phyloP scores from a whole-genome alignment of 805 yeast genomes.

The Lipomyces spencermartinsiae region DNA sequence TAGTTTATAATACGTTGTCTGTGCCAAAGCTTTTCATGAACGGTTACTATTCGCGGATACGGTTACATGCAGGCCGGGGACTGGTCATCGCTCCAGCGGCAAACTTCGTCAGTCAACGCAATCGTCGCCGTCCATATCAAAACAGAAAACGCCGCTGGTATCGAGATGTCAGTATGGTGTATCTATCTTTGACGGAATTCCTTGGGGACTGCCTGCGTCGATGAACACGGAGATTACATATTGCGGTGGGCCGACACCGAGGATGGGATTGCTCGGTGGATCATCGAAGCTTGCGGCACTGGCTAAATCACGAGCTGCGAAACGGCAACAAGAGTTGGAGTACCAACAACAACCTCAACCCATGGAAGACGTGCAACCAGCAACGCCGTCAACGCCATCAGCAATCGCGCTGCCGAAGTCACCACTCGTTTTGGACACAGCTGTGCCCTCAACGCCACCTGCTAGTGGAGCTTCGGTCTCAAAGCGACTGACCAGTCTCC shows the following conservation, averaged over 20 bases:
- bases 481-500: constrained; percentile 11
- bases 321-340: constrained; percentile 24
- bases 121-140: not conserved
- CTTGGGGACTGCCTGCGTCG: constrained; percentile 20
- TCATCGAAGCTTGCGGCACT: constrained; percentile 55
- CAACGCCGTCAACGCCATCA: not conserved
- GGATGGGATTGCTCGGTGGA: constrained; percentile 31
- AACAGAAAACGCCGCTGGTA: not conserved
- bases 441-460: constrained; percentile 6
- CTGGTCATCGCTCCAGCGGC: constrained; percentile 1
- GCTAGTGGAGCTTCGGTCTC: not conserved
- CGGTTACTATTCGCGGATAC: constrained; percentile 1
- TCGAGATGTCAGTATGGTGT: constrained; percentile 7
- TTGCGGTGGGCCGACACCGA: constrained; percentile 10
- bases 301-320: constrained; percentile 52
- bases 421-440: constrained; percentile 1
- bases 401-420: not conserved
- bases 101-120: not conserved
- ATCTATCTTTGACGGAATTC: constrained; percentile 28
- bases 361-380: constrained; percentile 19
- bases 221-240: constrained; percentile 12
- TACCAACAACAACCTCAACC: constrained; percentile 7
- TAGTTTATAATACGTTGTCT: constrained; percentile 20
- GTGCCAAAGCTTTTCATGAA: constrained; percentile 16
- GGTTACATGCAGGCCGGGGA: not conserved